Percentiles rank a stretch among this genome's conserved stretches.
Evolutionary conservation across 768 basidiomycete species (phyloP).

Genomic region (Agaricus sinodeliciosus): DNA sequence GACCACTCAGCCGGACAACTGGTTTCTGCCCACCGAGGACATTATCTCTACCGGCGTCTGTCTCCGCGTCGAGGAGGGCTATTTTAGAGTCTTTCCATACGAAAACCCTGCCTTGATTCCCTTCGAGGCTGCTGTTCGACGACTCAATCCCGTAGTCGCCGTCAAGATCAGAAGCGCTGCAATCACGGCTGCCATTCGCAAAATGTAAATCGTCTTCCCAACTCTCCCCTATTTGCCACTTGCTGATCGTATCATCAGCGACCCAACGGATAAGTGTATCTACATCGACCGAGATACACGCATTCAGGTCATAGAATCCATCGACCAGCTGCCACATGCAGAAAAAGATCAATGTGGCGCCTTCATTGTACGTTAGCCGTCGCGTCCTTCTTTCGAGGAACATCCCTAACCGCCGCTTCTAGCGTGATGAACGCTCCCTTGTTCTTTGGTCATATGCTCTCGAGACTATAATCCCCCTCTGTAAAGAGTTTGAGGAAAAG

Average conservation of each 20-base stretch:
- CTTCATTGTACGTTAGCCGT: constrained; percentile 47
- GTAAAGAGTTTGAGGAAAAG: constrained; percentile 68
- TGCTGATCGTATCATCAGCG: constrained; percentile 25
- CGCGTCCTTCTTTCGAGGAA: neutral
- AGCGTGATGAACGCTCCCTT: constrained; percentile 71
- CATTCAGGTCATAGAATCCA: constrained; percentile 74
- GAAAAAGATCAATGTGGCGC: constrained; percentile 89
- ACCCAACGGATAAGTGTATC: constrained; percentile 45
- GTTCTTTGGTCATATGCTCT: constrained; percentile 78
- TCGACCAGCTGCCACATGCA: constrained; percentile 60
- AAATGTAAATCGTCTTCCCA: constrained; percentile 39
- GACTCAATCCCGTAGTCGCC: constrained; percentile 77
- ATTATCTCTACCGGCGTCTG: constrained; percentile 69
- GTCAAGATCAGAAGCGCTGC: constrained; percentile 72
- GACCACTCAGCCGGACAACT: constrained; percentile 57
- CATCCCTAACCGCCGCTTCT: neutral
- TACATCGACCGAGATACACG: constrained; percentile 76
- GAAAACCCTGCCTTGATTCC: constrained; percentile 67
- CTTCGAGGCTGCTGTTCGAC: constrained; percentile 72
- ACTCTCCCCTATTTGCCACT: neutral
- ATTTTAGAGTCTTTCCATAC: constrained; percentile 83
- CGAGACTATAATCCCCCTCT: constrained; percentile 58
- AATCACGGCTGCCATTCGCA: constrained; percentile 69
- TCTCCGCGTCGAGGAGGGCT: constrained; percentile 50
- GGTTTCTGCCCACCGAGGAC: constrained; percentile 77